Percentiles rank a stretch among this genome's conserved stretches.
Conservation (phyloP, 2,329 filamentous ascomycete genomes). For the Moelleriella libera region DNA sequence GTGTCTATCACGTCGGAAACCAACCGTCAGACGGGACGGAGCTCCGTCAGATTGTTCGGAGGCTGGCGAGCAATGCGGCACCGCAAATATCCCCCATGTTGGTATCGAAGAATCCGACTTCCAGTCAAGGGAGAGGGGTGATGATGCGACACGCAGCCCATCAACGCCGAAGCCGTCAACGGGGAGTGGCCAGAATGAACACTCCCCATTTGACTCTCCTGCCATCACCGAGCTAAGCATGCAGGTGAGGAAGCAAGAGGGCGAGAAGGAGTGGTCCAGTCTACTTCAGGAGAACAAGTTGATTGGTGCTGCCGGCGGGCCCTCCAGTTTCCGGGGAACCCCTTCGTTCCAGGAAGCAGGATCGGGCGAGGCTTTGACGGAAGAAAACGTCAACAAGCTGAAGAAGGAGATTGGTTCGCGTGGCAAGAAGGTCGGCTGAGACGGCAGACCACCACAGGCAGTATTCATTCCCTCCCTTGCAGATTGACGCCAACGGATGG, state of each 20-base stretch:
- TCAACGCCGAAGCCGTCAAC: constrained; percentile 27
- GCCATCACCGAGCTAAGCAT: constrained; percentile 16
- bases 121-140: constrained; percentile 6
- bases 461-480: too few species aligned
- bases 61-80: constrained; percentile 25
- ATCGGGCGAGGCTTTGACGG: constrained; percentile 31
- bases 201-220: constrained; percentile 26
- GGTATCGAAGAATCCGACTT: constrained; percentile 14
- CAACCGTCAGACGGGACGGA: constrained; percentile 9
- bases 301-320: constrained; percentile 29
- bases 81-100: constrained; percentile 24
- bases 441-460: neutral
- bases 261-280: constrained; percentile 25
- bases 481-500: too few species aligned
- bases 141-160: constrained; percentile 16
- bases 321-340: constrained; percentile 16
- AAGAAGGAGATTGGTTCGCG: constrained; percentile 17
- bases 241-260: constrained; percentile 19
- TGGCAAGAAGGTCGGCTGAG: neutral
- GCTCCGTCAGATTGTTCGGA: constrained; percentile 30
- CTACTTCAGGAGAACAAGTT: constrained; percentile 32
- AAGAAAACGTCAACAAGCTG: constrained; percentile 37
- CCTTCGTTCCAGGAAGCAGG: constrained; percentile 18
- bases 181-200: constrained; percentile 21
- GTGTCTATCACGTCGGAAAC: constrained; percentile 27